Conservation (phyloP, 805 yeast species). For the Saccharomycopsis sp. region DNA sequence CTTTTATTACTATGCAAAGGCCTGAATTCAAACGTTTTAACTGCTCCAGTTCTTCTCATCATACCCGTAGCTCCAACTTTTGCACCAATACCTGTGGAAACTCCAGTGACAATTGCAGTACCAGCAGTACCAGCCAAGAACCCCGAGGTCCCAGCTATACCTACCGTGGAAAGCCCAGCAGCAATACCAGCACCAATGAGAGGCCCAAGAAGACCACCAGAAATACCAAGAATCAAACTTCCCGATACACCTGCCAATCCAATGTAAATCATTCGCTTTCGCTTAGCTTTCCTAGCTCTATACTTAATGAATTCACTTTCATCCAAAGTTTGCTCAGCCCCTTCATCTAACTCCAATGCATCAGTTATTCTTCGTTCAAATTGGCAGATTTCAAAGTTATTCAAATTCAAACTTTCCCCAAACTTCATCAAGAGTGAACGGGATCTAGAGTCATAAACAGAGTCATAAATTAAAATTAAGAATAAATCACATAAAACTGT, state of each 20-base stretch:
- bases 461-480: slow-evolving; percentile 69
- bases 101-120: slow-evolving; percentile 85
- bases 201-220: slow-evolving; percentile 95
- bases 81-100: slow-evolving; percentile 89
- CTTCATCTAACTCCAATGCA: slow-evolving; percentile 81
- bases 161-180: slow-evolving; percentile 92
- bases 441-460: slow-evolving; percentile 85
- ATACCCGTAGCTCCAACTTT: slow-evolving; percentile 82
- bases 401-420: slow-evolving; percentile 53
- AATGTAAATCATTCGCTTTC: slow-evolving; percentile 70
- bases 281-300: slow-evolving; percentile 59
- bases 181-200: slow-evolving; percentile 92
- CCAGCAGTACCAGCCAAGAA: slow-evolving; percentile 97
- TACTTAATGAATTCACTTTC: slow-evolving; percentile 60
- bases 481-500: slow-evolving; percentile 89
- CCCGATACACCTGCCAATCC: slow-evolving; percentile 97
- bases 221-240: slow-evolving; percentile 83
- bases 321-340: slow-evolving; percentile 71
- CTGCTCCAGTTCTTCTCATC: slow-evolving; percentile 81
- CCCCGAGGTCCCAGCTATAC: slow-evolving; percentile 88
- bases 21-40: slow-evolving; percentile 85
- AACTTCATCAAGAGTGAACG: slow-evolving; percentile 68
- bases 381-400: slow-evolving; percentile 66
- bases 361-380: slow-evolving; percentile 90
- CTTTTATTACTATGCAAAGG: slow-evolving; percentile 90